Conservation (phyloP, 129 eudicot species). For the Lonicera japonica region DNA sequence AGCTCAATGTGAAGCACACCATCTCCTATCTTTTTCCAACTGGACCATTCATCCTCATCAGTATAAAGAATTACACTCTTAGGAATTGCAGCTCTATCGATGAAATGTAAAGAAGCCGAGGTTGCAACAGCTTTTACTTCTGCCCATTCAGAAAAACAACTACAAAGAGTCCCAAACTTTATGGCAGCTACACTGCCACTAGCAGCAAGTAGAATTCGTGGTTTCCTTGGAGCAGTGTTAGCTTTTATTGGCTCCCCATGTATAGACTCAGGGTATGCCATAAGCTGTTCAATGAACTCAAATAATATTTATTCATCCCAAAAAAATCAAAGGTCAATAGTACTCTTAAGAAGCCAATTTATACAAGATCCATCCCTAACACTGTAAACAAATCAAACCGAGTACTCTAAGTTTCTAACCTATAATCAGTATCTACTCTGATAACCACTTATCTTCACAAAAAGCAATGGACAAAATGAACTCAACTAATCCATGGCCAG, state of each 20-base stretch:
- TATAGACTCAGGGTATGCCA: slow-evolving; percentile 30
- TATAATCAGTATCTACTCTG: no score
- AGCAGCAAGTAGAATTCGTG: slow-evolving; percentile 78
- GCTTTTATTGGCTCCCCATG: slow-evolving; percentile 24
- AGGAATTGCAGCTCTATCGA: slow-evolving; percentile 57
- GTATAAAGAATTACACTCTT: slow-evolving; percentile 63
- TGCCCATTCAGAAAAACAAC: slow-evolving; percentile 83
- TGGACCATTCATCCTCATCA: slow-evolving; percentile 88
- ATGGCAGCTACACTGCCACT: slow-evolving; percentile 95
- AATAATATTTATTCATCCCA: background rate
- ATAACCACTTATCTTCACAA: no score
- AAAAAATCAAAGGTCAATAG: background rate
- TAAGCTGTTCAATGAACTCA: slow-evolving; percentile 15
- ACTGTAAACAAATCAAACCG: background rate
- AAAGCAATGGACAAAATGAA: no score
- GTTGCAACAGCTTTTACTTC: slow-evolving; percentile 89
- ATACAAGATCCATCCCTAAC: background rate
- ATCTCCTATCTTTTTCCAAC: slow-evolving; percentile 80
- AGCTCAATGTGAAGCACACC: slow-evolving; percentile 83
- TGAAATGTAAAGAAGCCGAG: slow-evolving; percentile 65
- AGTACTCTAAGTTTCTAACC: background rate
- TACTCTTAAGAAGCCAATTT: background rate
- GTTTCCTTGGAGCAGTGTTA: slow-evolving; percentile 39
- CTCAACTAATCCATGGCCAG: no score
- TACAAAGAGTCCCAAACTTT: slow-evolving; percentile 83